Evolutionary conservation across 148 eudicot genomes (phyloP).

Genomic region (Nepenthes gracilis): DNA sequence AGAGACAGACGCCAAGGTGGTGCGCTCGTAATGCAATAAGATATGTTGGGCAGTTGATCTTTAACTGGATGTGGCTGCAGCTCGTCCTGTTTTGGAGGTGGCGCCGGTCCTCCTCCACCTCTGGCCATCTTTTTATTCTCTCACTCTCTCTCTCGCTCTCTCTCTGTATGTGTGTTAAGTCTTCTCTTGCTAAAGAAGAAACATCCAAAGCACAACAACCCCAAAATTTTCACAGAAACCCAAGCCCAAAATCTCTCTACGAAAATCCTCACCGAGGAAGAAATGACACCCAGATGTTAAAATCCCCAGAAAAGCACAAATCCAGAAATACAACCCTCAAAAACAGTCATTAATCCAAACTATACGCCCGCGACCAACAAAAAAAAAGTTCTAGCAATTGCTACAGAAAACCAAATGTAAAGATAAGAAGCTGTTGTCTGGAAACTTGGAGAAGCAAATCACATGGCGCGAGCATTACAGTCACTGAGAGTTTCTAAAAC

Average conservation of each 20-base stretch:
- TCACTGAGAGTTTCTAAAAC: background rate
- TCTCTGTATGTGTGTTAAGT: constrained; percentile 1
- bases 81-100: constrained; percentile 79
- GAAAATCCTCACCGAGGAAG: constrained; percentile 4
- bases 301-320: constrained; percentile 6
- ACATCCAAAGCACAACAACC: background rate
- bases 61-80: constrained; percentile 61
- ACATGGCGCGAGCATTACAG: background rate
- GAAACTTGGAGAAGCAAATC: background rate
- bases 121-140: constrained; percentile 18
- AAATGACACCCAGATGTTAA: constrained; percentile 15
- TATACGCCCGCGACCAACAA: too few relatives aligned
- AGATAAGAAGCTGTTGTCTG: too few relatives aligned
- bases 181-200: constrained; percentile 2
- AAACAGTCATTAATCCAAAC: too few relatives aligned
- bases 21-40: constrained; percentile 85
- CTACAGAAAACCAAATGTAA: too few relatives aligned
- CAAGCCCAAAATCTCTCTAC: constrained; percentile 9
- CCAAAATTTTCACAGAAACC: background rate
- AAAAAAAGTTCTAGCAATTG: too few relatives aligned
- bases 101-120: constrained; percentile 44
- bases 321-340: background rate
- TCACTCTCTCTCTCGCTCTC: background rate
- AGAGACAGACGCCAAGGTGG: constrained; percentile 87
- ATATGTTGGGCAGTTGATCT: constrained; percentile 66